Evolutionary conservation across 2,329 filamentous ascomycete genomes (phyloP), one percentile per base, ranked within the genome.

Genomic region (Botrytis fabae): DNA sequence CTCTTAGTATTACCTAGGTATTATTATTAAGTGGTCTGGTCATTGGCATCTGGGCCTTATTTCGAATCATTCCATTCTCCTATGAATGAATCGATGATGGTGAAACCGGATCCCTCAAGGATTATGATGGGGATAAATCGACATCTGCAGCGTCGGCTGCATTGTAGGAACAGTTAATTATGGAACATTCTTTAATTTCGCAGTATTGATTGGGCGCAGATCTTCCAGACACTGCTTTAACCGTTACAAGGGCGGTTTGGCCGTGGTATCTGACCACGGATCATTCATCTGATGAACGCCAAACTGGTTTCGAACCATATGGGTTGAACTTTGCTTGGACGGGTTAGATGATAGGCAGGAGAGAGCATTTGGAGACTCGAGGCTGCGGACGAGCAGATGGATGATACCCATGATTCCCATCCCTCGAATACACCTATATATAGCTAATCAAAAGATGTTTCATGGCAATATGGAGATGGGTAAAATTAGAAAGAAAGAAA

Each of bases 41-140:
- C 59, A 61, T 25, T 69, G 62, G 54, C 42, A 48, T 64, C 69
- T 71, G 69, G 69, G 65, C 69, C 69, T 64, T 71, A 40, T 20
- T 9, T 20, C 12, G 51, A 64, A 38, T 9, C 38, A 38, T 38
- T 38, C 42, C 35, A 57, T 54, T 54, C 48, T n/a, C 48, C 48
- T n/a, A 0, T 2, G 48, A 38, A 64, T 46, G 12, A 18, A 57
- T 18, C 51, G 4, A 65, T 65, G 59, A 64, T 71, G 44, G 44
- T 71, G 69, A 71, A 71, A 71, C 69, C 25, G 18, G 42, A 63
- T 42, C 46, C 48, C 54, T 57, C 64, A 57, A 68, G 64, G 64
- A 54, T 68, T 18, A 54, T 28, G 44, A 66, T 51, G 42, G 28
- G 12, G 7, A n/a, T 66, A 28, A 28, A 54, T 51, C 48, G n/a